Conservation (phyloP, 1,284 basidiomycete genomes). For the Microbotryomycetes sp. region DNA sequence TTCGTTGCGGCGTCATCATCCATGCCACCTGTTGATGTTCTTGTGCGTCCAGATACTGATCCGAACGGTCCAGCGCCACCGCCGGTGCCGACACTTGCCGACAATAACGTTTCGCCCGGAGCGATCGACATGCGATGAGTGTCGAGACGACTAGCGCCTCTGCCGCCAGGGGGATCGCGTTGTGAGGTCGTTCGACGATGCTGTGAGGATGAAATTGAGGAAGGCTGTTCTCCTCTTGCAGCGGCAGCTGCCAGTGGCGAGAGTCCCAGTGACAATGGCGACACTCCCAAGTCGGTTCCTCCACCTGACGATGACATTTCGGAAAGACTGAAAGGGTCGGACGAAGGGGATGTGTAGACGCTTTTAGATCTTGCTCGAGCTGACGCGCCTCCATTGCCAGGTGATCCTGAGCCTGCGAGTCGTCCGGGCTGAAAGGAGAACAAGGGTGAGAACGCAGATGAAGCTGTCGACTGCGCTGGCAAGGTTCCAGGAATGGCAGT, state of each 20-base stretch:
- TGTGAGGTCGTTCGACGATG: constrained; percentile 11
- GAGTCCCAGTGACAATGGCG: constrained; percentile 15
- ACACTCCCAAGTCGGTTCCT: constrained; percentile 3
- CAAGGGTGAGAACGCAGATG: constrained; percentile 25
- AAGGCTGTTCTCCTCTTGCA: background rate
- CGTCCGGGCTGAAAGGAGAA: constrained; percentile 12
- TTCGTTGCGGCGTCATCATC: constrained; percentile 35
- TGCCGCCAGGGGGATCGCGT: background rate
- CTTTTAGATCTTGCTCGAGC: constrained; percentile 15
- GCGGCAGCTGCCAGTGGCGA: background rate
- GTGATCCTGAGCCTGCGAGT: background rate
- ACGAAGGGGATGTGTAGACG: constrained; percentile 2
- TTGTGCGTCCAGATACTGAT: background rate
- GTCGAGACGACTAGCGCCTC: constrained; percentile 1
- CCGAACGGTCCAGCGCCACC: background rate
- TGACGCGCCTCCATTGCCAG: background rate
- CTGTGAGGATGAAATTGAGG: constrained; percentile 1
- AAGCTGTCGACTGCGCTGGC: background rate
- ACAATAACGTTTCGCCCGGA: constrained; percentile 1
- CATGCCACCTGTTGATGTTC: background rate
- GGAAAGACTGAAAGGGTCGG: background rate
- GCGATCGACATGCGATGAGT: constrained; percentile 25
- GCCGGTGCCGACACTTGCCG: background rate
- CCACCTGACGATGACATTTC: background rate
- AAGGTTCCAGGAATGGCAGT: background rate